Base-by-base conservation (phyloP, 306 rosid species). In the Cyclanthera cordifolia region DNA sequence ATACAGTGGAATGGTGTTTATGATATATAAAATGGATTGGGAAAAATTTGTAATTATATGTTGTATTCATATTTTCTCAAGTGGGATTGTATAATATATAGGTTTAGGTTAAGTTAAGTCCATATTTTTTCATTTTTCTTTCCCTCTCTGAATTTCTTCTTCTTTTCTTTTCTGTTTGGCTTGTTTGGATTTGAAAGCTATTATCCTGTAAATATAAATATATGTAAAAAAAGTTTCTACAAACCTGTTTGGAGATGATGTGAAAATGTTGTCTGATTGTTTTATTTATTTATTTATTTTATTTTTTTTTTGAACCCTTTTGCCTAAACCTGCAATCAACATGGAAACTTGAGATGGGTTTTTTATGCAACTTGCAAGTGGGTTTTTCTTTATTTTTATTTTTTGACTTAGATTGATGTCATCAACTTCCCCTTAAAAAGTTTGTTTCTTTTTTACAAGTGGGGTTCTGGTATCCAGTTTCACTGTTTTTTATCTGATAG, bases 1-100 rank as follows among this genome's bases (percentile, higher is more conserved):
- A 85, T 49, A 8, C 86, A 5, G 2, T 74, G 45, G 88, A 73
- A 6, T 88, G 95, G 95, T 82, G 89, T 85, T 69, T 81, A 77
- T 85, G 65, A 49, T n/a, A 16, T n/a, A n/a, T 4, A 53, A 20
- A 4, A 53, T 21, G 69, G 63, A 37, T 27, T 25, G 37, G 15
- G 28, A 15, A 6, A 17, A 3, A 61, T n/a, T 37, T 60, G 67
- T 60, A 60, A 60, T 43, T 17, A 5, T 19, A 19, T 3, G 49
- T 17, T 60, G 46, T 30, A 58, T 32, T 58, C 46, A 30, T 28
- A 2, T 32, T 30, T 58, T 58, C 45, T 6, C 17, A 14, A 2
- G 23, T 58, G 45, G 66, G 45, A 0, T 58, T 59, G 66, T 59
- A 32, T 58, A 8, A 30, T 16, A 32, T 19, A 34, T 34, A 34